Evolutionary conservation across 1,284 basidiomycete genomes (phyloP), one percentile per base, ranked within the genome.

Genomic region (Neotropicomus parvogracilis): DNA sequence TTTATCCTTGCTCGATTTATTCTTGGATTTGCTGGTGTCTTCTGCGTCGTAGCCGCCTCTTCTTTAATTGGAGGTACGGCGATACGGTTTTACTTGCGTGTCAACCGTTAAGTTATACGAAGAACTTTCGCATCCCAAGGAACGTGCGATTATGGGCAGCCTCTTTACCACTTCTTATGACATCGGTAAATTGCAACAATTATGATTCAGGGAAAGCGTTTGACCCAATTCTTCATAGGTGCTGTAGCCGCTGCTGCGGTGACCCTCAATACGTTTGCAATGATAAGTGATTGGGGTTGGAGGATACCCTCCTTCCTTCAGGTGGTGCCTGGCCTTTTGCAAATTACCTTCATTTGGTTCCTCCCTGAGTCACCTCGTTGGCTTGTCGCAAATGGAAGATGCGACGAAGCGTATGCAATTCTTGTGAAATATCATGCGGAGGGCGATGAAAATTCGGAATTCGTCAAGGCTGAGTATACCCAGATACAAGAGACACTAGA

Each of bases 361-460:
- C 66, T 81, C 17, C 80, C 80, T 5, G 78, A 83, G 58, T 80
- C 77, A 1, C 81, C 81, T 32, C 74, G 83, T 53, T 84, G 78
- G 78, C 69, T 83, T 10, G 65, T 83, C 38, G 74, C 74, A 14
- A 74, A 73, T 41, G 78, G 77, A 12, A 67, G 75, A 14, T 64
- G 65, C 4, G 70, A 75, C 0, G 75, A 81, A 38, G 59, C 61
- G 1, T 19, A 38, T 1, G 26, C 43, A 8, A 39, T 59, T 24
- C 40, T 59, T 14, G 48, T 50, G 0, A 50, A 46, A 16, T 57
- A 57, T 17, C 57, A 57, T 16, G 54, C 34, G 10, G 56, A 59
- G 17, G 50, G 48, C 4, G 33, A 57, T 8, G 28, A 43, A 43
- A 32, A 44, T 13, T 58, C 54, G n/a, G 48, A 54, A 14, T 59